Percentiles rank a stretch among this genome's conserved stretches.
Evolutionary conservation across 768 basidiomycete genomes (phyloP).

Genomic region (Kwoniella europaea): DNA sequence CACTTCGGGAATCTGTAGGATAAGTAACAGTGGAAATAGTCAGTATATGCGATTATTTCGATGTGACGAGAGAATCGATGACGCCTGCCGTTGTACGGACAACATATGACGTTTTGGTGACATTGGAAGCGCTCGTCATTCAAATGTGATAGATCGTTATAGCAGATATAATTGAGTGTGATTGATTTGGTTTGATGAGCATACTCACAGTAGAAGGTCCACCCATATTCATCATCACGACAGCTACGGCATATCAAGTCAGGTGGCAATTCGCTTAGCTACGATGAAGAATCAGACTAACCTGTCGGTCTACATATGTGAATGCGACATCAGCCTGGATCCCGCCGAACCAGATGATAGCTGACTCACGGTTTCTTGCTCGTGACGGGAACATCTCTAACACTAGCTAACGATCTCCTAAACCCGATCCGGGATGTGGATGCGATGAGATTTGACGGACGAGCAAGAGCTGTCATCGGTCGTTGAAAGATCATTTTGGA

Average conservation of each 20-base stretch:
- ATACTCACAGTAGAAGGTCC: constrained; percentile 83
- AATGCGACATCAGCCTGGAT: constrained; percentile 1
- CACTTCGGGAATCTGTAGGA: constrained; percentile 89
- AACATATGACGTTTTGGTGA: too few species aligned
- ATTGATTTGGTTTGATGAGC: constrained; percentile 4
- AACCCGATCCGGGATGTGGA: constrained; percentile 25
- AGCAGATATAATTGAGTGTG: too few species aligned
- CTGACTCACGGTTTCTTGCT: constrained; percentile 35
- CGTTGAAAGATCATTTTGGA: constrained; percentile 16
- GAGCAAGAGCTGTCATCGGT: constrained; percentile 24
- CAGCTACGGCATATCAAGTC: constrained; percentile 61
- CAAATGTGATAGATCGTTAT: too few species aligned
- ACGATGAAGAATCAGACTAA: not conserved
- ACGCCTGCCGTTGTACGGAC: too few species aligned
- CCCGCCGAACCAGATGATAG: not conserved
- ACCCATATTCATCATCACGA: constrained; percentile 99
- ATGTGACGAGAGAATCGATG: too few species aligned
- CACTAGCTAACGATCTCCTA: constrained; percentile 31
- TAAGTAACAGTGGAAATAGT: too few species aligned
- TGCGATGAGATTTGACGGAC: constrained; percentile 17
- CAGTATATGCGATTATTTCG: constrained; percentile 2
- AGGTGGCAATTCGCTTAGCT: not conserved
- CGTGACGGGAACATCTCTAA: constrained; percentile 26
- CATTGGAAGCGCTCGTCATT: too few species aligned
- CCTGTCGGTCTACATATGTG: constrained; percentile 23